Evolutionary conservation across 1,139 yeast genomes (phyloP), one percentile per base, ranked within the genome.

Genomic region (Blastobotrys proliferans): DNA sequence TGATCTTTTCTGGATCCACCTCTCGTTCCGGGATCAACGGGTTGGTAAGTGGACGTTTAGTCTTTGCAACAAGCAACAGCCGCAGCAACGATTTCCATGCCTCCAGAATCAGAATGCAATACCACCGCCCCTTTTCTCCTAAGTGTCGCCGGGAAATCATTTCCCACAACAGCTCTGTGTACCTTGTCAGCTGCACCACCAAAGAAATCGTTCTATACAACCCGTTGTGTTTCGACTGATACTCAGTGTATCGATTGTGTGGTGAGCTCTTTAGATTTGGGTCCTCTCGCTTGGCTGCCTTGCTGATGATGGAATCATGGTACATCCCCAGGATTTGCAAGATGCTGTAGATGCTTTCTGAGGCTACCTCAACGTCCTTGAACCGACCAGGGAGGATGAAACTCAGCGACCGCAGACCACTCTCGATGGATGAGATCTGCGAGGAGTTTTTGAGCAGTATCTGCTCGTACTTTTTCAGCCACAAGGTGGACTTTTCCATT

Each of bases 381-480:
- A 64, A 64, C 40, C 68, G 63, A 8, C 72, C 70, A 1, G 73
- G 72, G 14, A 66, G 51, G 24, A 69, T 52, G 44, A 64, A 63
- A n/a, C 64, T 57, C 36, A 69, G 52, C 17, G 68, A 59, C 29
- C 65, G 54, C 21, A 68, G 49, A 3, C 65, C 58, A 13, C 63
- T 57, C 49, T 69, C 73, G 21, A 66, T 55, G 18, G 65, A 63
- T 14, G 69, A 58, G 26, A 68, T 61, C 46, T 62, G 67, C 18
- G 60, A 50, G n/a, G 68, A 66, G 51, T 67, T 66, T 28, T 60
- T 54, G 14, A 67, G 57, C 31, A 68, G 54, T 37, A 60, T 54
- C 43, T 46, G 51, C 48, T 60, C 62, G 40, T 60, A 60, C n/a
- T 43, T 40, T 21, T 52, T 46, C 30, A 55, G 50, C 62, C 62